Evolutionary conservation across 352 stramenopile genomes (phyloP), one percentile per base, ranked within the genome.

Genomic region (Globisporangium nagaii): DNA sequence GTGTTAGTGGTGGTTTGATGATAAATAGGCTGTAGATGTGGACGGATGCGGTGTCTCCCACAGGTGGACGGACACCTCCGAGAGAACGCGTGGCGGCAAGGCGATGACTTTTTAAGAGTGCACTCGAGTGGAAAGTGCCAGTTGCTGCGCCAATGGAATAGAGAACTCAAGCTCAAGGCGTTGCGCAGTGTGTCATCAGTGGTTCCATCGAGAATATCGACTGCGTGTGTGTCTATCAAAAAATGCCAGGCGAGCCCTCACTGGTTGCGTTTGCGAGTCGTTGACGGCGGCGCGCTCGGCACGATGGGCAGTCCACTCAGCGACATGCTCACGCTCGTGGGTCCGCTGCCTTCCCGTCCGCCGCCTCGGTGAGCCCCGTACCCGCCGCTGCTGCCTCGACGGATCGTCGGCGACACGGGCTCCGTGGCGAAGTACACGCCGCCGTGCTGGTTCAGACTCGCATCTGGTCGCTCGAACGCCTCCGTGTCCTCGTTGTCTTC

Each of bases 401-500:
- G 41, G 13, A 49, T 37, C 19, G 43, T 39, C 12, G 50, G 51
- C 4, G 57, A 55, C 42, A 36, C 34, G 3, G 67, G 64, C 37
- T 88, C 73, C 7, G 75, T 86, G 6, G 71, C 71, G 40, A 86
- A 86, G 53, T 85, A 86, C 42, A 88, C 69, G 0, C 63, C 62
- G 17, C 47, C 20, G 63, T 53, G 43, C 37, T 65, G 53, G 45
- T 63, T 69, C 10, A 48, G 40, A 22, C 53, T 63, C 15, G 37
- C 36, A 13, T 47, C 50, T 15, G 51, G 12, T 19, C 3, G 10
- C 9, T 42, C 25, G 37, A 34, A 32, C 15, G 2, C 10, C 5
- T 56, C 50, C 15, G 1, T 22, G 10, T n/a, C n/a, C n/a, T n/a
- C n/a, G n/a, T n/a, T n/a, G n/a, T n/a, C n/a, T n/a, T n/a, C n/a